phyloP scores from a whole-genome alignment of 495 filamentous ascomycete genomes.

The Penicillium turbatum region DNA sequence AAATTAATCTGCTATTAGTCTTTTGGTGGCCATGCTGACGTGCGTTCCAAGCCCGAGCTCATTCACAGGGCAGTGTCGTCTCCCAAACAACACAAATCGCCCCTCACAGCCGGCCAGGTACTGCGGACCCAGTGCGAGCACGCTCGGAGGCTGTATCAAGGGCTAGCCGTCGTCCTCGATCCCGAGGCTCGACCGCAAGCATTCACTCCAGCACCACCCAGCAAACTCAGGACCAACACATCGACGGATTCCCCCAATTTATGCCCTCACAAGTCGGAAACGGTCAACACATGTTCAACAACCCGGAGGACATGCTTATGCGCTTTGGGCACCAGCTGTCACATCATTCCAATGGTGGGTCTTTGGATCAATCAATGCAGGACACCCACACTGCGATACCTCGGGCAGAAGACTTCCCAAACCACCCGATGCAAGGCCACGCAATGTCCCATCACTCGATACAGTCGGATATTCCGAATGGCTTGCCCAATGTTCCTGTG shows the following conservation, averaged over 20 bases:
- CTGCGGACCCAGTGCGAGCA: conserved; percentile 47
- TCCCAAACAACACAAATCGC: conserved; percentile 40
- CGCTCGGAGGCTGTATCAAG: conserved; percentile 59
- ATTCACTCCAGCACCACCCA: conserved; percentile 67
- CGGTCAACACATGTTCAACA: conserved; percentile 47
- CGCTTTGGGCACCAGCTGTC: conserved; percentile 54
- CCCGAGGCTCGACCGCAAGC: conserved; percentile 82
- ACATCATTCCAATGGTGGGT: conserved; percentile 47
- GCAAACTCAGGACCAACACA: conserved; percentile 59
- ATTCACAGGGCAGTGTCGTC: conserved; percentile 27
- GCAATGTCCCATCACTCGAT: conserved; percentile 40
- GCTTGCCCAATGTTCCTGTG: conserved; percentile 32
- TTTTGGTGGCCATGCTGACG: neutral
- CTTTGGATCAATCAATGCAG: conserved; percentile 49
- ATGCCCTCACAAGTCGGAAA: conserved; percentile 52
- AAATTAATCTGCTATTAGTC: neutral
- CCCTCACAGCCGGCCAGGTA: conserved; percentile 42
- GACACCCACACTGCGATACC: conserved; percentile 46
- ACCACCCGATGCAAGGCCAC: conserved; percentile 47
- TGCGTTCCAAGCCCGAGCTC: conserved; percentile 21
- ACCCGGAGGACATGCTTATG: conserved; percentile 63
- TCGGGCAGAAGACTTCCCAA: conserved; percentile 44
- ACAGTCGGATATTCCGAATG: conserved; percentile 30
- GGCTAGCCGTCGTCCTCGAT: conserved; percentile 63
- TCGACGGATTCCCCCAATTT: conserved; percentile 46